Percentiles rank a stretch among this genome's conserved stretches.
These are phyloP conservation scores for Xylaria sp. DNA, from an alignment of 2,329 filamentous ascomycete genomes.

Conservation along the genomic window DNA sequence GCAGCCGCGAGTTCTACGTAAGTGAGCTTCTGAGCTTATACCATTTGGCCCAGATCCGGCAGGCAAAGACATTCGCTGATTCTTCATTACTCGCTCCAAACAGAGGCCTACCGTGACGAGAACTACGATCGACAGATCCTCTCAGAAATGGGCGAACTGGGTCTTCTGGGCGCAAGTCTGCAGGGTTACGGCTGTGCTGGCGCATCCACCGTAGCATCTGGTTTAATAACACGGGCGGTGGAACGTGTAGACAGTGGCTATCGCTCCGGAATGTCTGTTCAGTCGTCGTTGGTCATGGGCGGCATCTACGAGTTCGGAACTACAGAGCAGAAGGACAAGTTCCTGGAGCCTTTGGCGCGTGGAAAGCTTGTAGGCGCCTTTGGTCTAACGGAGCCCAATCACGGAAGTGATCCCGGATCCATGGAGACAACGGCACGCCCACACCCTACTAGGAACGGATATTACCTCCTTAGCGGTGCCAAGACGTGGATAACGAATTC, in stretches of 20 bases:
- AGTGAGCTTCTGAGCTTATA: slow-evolving; percentile 26
- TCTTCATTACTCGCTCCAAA: not conserved
- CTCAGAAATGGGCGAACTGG: slow-evolving; percentile 86
- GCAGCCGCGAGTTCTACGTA: slow-evolving; percentile 79
- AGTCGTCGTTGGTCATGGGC: slow-evolving; percentile 89
- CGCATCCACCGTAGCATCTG: slow-evolving; percentile 80
- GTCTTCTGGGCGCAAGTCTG: slow-evolving; percentile 80
- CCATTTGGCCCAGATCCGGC: not conserved
- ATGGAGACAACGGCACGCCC: slow-evolving; percentile 86
- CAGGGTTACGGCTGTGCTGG: slow-evolving; percentile 85
- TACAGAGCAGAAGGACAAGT: slow-evolving; percentile 81
- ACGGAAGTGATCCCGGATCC: slow-evolving; percentile 83
- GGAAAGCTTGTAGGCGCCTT: slow-evolving; percentile 81
- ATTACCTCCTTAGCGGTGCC: slow-evolving; percentile 69
- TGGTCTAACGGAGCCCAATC: slow-evolving; percentile 86
- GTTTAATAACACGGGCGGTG: slow-evolving; percentile 82
- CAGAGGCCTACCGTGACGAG: slow-evolving; percentile 62
- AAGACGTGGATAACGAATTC: slow-evolving; percentile 98
- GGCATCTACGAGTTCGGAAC: slow-evolving; percentile 84
- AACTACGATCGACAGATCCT: slow-evolving; percentile 81
- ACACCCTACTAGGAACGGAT: slow-evolving; percentile 78
- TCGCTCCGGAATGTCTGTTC: slow-evolving; percentile 87
- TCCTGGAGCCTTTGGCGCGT: slow-evolving; percentile 73
- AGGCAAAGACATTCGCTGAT: slow-evolving; percentile 11
- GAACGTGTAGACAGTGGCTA: slow-evolving; percentile 90